Evolutionary conservation across 306 rosid species (phyloP).

Genomic region (Adenanthera pavonina): DNA sequence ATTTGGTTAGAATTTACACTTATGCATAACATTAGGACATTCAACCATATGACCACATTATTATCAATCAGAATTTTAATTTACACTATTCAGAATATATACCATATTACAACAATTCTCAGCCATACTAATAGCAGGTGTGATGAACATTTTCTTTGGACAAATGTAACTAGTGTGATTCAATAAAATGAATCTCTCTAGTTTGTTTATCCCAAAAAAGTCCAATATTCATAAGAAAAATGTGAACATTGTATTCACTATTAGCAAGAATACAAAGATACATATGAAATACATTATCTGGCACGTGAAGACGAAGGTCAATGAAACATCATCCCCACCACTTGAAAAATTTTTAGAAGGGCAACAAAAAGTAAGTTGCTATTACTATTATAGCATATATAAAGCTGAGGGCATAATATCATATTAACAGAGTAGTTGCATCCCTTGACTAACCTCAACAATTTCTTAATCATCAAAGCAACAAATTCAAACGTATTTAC

Average conservation of each 20-base stretch:
- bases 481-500: slow-evolving; percentile 1
- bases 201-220: not conserved
- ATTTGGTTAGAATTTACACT: too few species aligned
- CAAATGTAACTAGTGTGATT: not conserved
- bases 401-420: not conserved
- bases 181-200: not conserved
- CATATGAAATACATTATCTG: slow-evolving; percentile 7
- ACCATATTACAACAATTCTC: too few species aligned
- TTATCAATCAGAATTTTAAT: too few species aligned
- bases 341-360: not conserved
- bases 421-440: not conserved
- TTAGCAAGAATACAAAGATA: not conserved
- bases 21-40: too few species aligned
- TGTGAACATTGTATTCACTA: not conserved
- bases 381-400: not conserved
- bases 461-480: not conserved
- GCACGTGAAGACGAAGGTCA: not conserved
- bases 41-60: too few species aligned
- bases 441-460: not conserved
- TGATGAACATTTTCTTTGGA: not conserved
- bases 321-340: not conserved
- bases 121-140: not conserved
- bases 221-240: not conserved
- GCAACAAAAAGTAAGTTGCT: not conserved
- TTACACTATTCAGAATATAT: too few species aligned